A percentile compares a stretch with the other conserved stretches of the same genome.
These are phyloP conservation scores for Rutstroemia sydowiana DNA, from an alignment of 2,329 filamentous ascomycete genomes.

Conservation along the genomic window DNA sequence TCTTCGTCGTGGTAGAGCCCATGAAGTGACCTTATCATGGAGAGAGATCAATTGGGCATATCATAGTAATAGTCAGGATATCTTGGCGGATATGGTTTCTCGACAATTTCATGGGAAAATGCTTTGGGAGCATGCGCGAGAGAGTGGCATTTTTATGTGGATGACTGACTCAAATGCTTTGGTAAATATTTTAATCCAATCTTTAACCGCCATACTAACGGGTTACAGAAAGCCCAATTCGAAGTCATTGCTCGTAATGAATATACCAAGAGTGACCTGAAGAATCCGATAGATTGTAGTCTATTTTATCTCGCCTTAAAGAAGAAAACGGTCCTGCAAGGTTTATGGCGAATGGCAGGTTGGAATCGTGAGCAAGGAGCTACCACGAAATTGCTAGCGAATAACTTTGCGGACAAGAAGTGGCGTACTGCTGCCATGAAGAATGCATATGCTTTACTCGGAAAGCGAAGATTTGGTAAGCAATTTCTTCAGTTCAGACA, in stretches of 20 bases:
- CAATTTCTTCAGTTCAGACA: neutral
- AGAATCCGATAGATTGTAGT: slow-evolving; percentile 85
- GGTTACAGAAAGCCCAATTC: slow-evolving; percentile 61
- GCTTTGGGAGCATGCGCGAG: slow-evolving; percentile 76
- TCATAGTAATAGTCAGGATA: slow-evolving; percentile 80
- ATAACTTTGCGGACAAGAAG: slow-evolving; percentile 80
- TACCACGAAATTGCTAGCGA: slow-evolving; percentile 74
- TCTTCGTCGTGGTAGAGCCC: slow-evolving; percentile 57
- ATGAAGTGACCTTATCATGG: slow-evolving; percentile 61
- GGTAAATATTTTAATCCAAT: slow-evolving; percentile 42
- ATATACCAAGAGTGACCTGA: slow-evolving; percentile 80
- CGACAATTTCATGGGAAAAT: slow-evolving; percentile 72
- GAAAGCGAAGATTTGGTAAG: slow-evolving; percentile 77
- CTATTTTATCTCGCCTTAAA: slow-evolving; percentile 84
- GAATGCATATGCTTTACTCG: slow-evolving; percentile 92
- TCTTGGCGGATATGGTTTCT: slow-evolving; percentile 75
- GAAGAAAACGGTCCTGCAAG: slow-evolving; percentile 85
- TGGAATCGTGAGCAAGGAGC: slow-evolving; percentile 81
- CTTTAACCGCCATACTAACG: slow-evolving; percentile 12
- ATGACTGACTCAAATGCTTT: slow-evolving; percentile 69
- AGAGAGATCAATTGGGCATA: slow-evolving; percentile 82
- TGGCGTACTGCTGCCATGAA: slow-evolving; percentile 89
- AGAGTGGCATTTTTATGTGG: slow-evolving; percentile 94
- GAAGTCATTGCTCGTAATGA: slow-evolving; percentile 89
- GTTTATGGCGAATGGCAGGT: slow-evolving; percentile 87